Base-by-base conservation (phyloP, 331 rosid species). In the Malus hybrid region DNA sequence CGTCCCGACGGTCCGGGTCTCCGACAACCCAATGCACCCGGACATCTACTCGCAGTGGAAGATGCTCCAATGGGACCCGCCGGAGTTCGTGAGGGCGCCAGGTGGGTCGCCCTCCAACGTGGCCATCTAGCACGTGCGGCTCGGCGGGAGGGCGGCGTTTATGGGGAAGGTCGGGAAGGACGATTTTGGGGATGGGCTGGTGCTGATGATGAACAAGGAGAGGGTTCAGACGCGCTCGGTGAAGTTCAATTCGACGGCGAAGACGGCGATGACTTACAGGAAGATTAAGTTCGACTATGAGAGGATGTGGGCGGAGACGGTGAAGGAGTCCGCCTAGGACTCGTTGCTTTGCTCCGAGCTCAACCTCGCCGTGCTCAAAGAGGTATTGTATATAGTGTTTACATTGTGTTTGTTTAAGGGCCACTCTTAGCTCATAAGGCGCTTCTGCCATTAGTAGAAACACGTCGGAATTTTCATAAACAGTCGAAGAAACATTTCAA, bases 51-150 rank as follows among this genome's bases (percentile, higher is more conserved):
- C 97, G 2, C 85, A 89, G 73, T 95, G 99, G 99, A 94, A 95
- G 75, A 90, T 89, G 97, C 86, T 92, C 19, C 99, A 95, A 78
- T 95, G 99, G 99, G 91, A 92, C 76, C 96, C 97, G 0, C 99
- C 99, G 33, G 99, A 95, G 78, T 90, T 87, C 42, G 95, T 85
- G 15, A 85, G 97, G 15, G 99, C 96, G 3, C 93, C 96, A 0
- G 97, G 97, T 0, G 93, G 97, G 1, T 85, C 93, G 0, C 82
- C 89, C 2, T 90, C 97, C 4, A 90, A 95, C 50, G 99, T 95
- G 60, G 97, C 99, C 0, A 89, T 95, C 50, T 87, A 96, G 0
- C 97, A 90, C 72, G 96, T 75, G 18, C 79, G 97, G 87, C 97
- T 95, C 0, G 97, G 99, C 1, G 99, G 99, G 10, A 84, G 99